Conservation (phyloP, 768 basidiomycete species). For the Boletus insuetus region DNA sequence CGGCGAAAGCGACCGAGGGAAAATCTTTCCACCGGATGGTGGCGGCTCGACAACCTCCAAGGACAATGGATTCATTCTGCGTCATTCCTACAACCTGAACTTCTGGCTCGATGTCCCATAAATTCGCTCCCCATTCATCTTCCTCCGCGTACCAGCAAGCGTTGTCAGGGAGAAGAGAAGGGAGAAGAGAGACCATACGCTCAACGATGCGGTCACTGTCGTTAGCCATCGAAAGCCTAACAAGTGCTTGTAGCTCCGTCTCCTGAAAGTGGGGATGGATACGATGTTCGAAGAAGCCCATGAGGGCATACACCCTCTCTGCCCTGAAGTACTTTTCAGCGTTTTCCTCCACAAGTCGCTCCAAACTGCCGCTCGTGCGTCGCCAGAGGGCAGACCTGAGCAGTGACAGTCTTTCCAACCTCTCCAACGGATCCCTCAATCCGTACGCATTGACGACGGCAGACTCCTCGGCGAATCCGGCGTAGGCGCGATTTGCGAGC, state of each 20-base stretch:
- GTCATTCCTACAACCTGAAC: constrained; percentile 22
- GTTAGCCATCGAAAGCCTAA: constrained; percentile 24
- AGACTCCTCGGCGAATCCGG: constrained; percentile 12
- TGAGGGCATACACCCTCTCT: constrained; percentile 27
- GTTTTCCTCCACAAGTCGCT: not conserved
- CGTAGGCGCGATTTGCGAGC: constrained; percentile 23
- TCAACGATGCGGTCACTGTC: constrained; percentile 22
- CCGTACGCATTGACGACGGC: constrained; percentile 22
- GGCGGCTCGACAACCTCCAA: constrained; percentile 24
- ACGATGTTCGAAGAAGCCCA: constrained; percentile 27
- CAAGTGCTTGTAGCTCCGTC: constrained; percentile 22
- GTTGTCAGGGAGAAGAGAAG: not conserved
- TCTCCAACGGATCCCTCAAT: constrained; percentile 20
- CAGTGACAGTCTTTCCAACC: constrained; percentile 19
- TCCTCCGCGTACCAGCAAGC: constrained; percentile 21
- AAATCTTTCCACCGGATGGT: constrained; percentile 26
- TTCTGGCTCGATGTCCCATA: constrained; percentile 21
- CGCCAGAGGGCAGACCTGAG: constrained; percentile 26
- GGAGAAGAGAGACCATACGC: constrained; percentile 22
- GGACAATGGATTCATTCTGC: constrained; percentile 9
- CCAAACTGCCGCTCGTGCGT: constrained; percentile 4
- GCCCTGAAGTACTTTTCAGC: constrained; percentile 1
- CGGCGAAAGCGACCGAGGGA: constrained; percentile 15
- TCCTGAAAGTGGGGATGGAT: constrained; percentile 17
- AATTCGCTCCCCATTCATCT: constrained; percentile 13